Evolutionary conservation across 371 early-diverging fungal genomes (phyloP), one percentile per base, ranked within the genome.

Genomic region (Mortierella sp.): DNA sequence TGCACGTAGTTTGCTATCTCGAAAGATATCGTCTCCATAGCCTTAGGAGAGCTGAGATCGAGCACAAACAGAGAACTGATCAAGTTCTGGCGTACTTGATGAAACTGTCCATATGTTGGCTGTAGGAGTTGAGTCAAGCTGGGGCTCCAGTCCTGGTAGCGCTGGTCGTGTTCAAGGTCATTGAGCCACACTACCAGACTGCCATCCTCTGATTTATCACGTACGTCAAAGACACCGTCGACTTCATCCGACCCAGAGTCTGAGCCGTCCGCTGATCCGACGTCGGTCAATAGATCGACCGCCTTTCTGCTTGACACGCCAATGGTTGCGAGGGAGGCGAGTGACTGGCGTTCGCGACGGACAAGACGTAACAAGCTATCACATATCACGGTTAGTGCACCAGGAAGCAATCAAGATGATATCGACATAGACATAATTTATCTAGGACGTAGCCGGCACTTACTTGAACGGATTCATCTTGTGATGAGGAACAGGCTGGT

Each of bases 161-260:
- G 84, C 1, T 73, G 69, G 59, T 98, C 98, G 23, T 82, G 89
- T 64, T 93, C 95, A 19, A 98, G 68, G 76, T 98, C 94, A 68
- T 97, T 98, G 82, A 92, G 84, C 97, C 97, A 98, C 15, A 87
- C 50, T 12, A 94, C 79, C 17, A 83, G 54, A 15, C 79, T 81
- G 15, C 78, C 53, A 21, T 80, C 70, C 21, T 79, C 75, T 3
- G 80, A 73, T 6, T 71, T 80, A 57, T 92, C 91, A n/a, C 95
- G 92, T 23, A 93, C 89, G 76, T 97, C 96, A 70, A 92, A 95
- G 1, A 88, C 73, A 6, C 86, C 87, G 4, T 82, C 81, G 15
- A 61, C 53, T 8, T 78, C 80, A 64, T 64, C 81, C 11, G 56
- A 39, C n/a, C 50, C 56, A 19, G 56, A 52, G 3, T 61, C 80